A percentile compares a stretch with the other conserved stretches of the same genome.
Conservation (phyloP, 192 early-diverging fungal species). For the Kappamyces sp. region DNA sequence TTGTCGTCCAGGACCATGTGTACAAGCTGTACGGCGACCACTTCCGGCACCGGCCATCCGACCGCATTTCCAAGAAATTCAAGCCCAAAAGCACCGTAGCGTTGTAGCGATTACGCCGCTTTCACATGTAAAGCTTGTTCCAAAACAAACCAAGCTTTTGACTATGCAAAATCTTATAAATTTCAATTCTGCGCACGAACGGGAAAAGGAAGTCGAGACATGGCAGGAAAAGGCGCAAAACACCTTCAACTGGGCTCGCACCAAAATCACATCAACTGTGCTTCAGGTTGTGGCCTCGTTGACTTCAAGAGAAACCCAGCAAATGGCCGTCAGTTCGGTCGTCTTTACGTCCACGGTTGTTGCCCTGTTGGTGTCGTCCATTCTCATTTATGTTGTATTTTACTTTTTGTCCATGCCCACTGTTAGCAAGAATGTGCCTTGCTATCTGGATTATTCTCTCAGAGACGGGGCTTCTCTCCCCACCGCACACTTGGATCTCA, state of each 20-base stretch:
- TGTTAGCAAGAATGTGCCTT: conserved; percentile 5
- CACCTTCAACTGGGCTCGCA: conserved; percentile 4
- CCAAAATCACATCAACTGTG: neutral
- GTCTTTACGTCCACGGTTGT: conserved; percentile 2
- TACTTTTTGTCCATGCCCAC: conserved; percentile 8
- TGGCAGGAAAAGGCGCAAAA: conserved; percentile 5
- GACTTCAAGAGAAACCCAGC: conserved; percentile 12
- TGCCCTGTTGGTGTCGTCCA: conserved; percentile 3
- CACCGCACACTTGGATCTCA: conserved; percentile 1
- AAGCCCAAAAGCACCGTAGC: conserved; percentile 61
- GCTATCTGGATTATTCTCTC: conserved; percentile 11
- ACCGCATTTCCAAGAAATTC: conserved; percentile 69
- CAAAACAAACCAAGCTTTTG: neutral
- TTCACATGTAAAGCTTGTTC: neutral
- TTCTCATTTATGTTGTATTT: conserved; percentile 9
- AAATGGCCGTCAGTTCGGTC: conserved; percentile 9
- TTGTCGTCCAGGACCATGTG: conserved; percentile 37
- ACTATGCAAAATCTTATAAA: conserved; percentile 3
- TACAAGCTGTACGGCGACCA: conserved; percentile 74
- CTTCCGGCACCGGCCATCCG: conserved; percentile 63
- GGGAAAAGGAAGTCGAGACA: neutral
- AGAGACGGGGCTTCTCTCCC: neutral
- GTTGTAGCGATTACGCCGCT: conserved; percentile 23
- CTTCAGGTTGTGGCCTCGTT: neutral
- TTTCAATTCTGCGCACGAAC: conserved; percentile 3